These are phyloP conservation scores for Microstroma glucosiphilum DNA, from an alignment of 1,284 basidiomycete genomes.

Conservation along the genomic window DNA sequence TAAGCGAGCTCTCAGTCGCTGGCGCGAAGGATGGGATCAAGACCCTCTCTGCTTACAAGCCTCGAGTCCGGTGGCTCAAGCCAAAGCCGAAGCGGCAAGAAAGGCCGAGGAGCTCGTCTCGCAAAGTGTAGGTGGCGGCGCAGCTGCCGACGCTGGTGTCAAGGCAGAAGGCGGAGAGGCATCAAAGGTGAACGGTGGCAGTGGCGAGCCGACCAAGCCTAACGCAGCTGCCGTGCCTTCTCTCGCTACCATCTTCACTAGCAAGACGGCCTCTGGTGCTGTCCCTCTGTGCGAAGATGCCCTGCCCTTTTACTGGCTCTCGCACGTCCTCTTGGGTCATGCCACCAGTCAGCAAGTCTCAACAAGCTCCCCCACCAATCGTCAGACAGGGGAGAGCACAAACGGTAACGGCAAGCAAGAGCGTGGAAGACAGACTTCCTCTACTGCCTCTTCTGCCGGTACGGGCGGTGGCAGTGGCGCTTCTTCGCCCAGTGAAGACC, in stretches of 20 bases:
- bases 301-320: constrained; percentile 39
- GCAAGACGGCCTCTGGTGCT: constrained; percentile 35
- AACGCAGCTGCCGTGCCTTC: not conserved
- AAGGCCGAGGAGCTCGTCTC: constrained; percentile 10
- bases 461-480: not conserved
- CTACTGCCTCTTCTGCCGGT: not conserved
- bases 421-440: not conserved
- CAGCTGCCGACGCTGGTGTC: not conserved
- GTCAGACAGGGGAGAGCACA: not conserved
- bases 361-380: not conserved
- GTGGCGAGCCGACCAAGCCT: not conserved
- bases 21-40: constrained; percentile 38
- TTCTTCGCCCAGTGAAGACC: too few species aligned
- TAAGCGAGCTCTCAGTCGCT: constrained; percentile 30
- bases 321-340: constrained; percentile 37
- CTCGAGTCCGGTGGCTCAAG: constrained; percentile 17
- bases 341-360: constrained; percentile 13
- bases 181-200: not conserved
- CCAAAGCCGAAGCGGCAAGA: constrained; percentile 13
- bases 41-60: constrained; percentile 31
- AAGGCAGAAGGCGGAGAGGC: not conserved
- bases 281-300: constrained; percentile 40
- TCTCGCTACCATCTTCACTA: constrained; percentile 19
- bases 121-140: too few species aligned
- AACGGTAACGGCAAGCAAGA: not conserved